Base-by-base conservation (phyloP, 345 rosid species). In the Gossypium anomalum region DNA sequence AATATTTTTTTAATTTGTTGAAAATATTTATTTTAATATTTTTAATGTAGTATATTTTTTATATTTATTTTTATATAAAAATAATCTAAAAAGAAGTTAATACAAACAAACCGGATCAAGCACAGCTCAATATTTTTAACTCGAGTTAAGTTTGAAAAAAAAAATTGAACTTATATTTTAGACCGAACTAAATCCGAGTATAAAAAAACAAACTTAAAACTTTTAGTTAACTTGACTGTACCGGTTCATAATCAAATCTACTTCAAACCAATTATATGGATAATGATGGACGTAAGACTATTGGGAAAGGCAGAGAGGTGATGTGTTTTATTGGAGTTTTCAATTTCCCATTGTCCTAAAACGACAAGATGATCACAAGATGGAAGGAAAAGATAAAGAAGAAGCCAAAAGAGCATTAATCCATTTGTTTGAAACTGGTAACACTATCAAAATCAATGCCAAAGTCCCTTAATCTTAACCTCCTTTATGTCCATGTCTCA, bases 381-480 rank as follows among this genome's bases (percentile, higher is more conserved):
- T 22, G 13, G 47, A 45, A 12, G 29, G 67, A 7, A 17, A 51
- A 49, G 29, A 71, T 25, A 34, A 58, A 44, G 78, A 84, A 81
- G 80, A 53, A 76, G 80, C 83, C 89, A 84, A 82, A 86, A 86
- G 73, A 78, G 64, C 45, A 23, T 14, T 72, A 63, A 61, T 67
- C 71, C 63, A 15, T 29, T 9, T 29, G 82, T 44, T 69, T 29
- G 7, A 45, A 61, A 66, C 17, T 27, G n/a, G 20, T 53, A 60
- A 48, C 71, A 38, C 17, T 51, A 59, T 76, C 78, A 16, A 48
- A 68, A 49, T 69, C 80, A 69, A 73, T 11, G 59, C 34, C 75
- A 29, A 27, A 73, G 75, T 77, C 67, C 45, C 76, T 62, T 71
- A 63, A 70, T 78, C 78, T 74, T 73, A 70, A 67, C 71, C 81